Percentiles rank a stretch among this genome's conserved stretches.
Conservation (phyloP, 2,329 filamentous ascomycete genomes). For the Alternaria triticimaculans region DNA sequence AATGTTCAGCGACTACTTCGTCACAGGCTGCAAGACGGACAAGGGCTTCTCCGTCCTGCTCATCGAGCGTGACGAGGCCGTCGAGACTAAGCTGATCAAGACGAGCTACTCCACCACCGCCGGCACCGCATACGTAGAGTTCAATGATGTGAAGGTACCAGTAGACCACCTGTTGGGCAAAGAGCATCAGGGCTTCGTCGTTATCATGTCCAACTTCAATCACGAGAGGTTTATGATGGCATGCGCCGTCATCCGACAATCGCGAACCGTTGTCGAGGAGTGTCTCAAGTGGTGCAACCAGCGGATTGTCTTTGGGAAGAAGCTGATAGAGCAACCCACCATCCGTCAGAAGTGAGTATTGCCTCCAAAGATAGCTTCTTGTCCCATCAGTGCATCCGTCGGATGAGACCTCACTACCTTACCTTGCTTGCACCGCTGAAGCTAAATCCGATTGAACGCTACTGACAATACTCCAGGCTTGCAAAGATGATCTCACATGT, state of each 20-base stretch:
- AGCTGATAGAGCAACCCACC: conserved; percentile 80
- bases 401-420: conserved; percentile 1
- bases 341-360: conserved; percentile 73
- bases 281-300: conserved; percentile 90
- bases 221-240: conserved; percentile 82
- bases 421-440: neutral
- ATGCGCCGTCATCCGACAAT: conserved; percentile 68
- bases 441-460: neutral
- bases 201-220: conserved; percentile 89
- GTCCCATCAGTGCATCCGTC: neutral
- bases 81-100: conserved; percentile 80
- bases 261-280: conserved; percentile 76
- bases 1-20: conserved; percentile 82
- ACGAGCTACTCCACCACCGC: conserved; percentile 81
- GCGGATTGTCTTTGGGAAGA: conserved; percentile 82
- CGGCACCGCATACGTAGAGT: conserved; percentile 80
- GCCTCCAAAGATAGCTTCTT: neutral
- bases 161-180: conserved; percentile 77
- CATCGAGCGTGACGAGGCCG: conserved; percentile 74
- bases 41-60: conserved; percentile 81
- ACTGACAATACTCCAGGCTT: conserved; percentile 57
- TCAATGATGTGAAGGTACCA: conserved; percentile 86
- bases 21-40: conserved; percentile 78
- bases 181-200: conserved; percentile 85
- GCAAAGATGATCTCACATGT: conserved; percentile 85